Conservation (phyloP, 257 asterid genomes). For the Solanum bulbocastanum region DNA sequence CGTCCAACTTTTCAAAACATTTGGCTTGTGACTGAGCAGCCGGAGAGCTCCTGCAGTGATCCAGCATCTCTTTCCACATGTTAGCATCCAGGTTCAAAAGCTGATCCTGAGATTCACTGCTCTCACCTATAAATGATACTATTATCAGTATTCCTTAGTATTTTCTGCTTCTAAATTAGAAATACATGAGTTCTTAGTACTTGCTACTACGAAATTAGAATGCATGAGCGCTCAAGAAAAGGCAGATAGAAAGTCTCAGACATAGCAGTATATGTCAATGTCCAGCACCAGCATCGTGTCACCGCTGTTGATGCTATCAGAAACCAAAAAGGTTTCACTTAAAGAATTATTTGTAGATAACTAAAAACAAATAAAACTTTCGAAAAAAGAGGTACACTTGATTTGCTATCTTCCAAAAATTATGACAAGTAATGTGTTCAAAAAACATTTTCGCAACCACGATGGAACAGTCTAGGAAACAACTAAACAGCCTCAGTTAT, state of each 20-base stretch:
- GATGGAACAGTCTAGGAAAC: neutral
- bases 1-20: constrained; percentile 9
- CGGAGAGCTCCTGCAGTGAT: constrained; percentile 26
- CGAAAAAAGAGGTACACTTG: neutral
- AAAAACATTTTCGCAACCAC: neutral
- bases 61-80: constrained; percentile 55
- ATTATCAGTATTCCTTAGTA: constrained; percentile 14
- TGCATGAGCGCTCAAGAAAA: neutral
- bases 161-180: neutral
- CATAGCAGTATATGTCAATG: neutral
- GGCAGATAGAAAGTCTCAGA: neutral
- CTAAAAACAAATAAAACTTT: neutral
- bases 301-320: neutral
- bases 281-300: neutral
- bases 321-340: neutral
- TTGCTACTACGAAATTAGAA: neutral
- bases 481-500: neutral
- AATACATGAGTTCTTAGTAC: neutral
- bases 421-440: neutral
- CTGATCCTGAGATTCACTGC: constrained; percentile 18
- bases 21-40: constrained; percentile 25
- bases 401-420: neutral
- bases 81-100: constrained; percentile 24
- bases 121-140: constrained; percentile 29
- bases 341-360: neutral